Evolutionary conservation across 2,329 filamentous ascomycete genomes (phyloP), one percentile per base, ranked within the genome.

Genomic region (Hortaea werneckii): DNA sequence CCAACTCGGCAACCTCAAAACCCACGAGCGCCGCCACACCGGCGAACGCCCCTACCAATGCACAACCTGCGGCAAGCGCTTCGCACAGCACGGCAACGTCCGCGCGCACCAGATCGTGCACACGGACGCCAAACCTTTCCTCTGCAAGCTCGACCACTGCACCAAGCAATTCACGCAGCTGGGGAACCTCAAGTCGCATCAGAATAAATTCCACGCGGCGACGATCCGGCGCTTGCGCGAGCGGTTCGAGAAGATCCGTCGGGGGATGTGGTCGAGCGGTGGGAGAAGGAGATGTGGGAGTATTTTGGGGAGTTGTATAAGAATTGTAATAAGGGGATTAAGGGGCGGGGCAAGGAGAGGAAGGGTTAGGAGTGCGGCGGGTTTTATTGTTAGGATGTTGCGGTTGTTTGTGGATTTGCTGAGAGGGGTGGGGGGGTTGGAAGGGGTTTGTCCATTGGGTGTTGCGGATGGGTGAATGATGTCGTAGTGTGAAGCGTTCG

Each of bases 311-410:
- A 76, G 0, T 74, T 95, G n/a, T 95, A 95, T 75, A 95, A 94
- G 72, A 94, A 96, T 68, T 89, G 85, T 68, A 96, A 96, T 76
- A 95, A 95, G 66, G 92, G 92, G 1, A 95, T 96, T 72, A 96
- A 95, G 67, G 92, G 92, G 8, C 81, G 92, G 40, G 92, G 92
- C 38, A 92, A 90, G 62, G 85, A 89, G 56, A 76, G 87, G 46
- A 80, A 20, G 80, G 47, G 83, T 88, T 54, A 43, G 45, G 32
- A 4, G 20, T 20, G 20, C 20, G 20, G 20, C 20, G 20, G 20
- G 20, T 2, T 20, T 20, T 20, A 2, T 4, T 20, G 20, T 20
- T 20, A 20, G 20, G 20, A 20, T 20, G 20, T 20, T 20, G 20
- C 20, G 20, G 20, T 20, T 20, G 2, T 20, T 20, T 20, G 20